phyloP scores from a whole-genome alignment of 2,329 filamentous ascomycete species.

The Hymenoscyphus occultus region DNA sequence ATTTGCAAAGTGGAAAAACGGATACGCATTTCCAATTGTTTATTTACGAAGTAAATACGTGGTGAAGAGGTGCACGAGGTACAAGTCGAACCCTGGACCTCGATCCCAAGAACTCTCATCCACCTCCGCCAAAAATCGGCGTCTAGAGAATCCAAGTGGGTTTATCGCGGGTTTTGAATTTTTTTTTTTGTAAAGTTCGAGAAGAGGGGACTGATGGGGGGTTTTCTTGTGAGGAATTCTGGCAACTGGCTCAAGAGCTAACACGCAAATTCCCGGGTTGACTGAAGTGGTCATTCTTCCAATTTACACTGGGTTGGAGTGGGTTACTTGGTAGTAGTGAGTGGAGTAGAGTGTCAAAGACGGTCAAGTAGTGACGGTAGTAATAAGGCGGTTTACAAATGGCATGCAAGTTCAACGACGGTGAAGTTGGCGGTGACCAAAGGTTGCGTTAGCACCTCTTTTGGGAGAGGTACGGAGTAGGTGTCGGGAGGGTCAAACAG shows the following conservation, averaged over 20 bases:
- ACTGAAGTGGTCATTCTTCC: neutral
- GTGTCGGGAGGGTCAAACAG: neutral
- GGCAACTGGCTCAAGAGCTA: neutral
- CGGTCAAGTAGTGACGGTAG: neutral
- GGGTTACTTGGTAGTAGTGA: neutral
- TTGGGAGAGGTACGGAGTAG: neutral
- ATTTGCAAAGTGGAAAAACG: too few species aligned
- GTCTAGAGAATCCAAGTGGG: neutral
- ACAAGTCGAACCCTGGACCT: neutral
- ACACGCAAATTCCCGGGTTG: neutral
- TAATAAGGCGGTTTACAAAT: neutral
- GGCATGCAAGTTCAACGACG: neutral
- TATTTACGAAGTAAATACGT: too few species aligned
- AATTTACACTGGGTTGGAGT: neutral
- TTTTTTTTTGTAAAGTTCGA: too few species aligned
- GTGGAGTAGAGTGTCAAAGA: neutral
- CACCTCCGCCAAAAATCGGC: neutral
- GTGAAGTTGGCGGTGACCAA: conserved; percentile 1
- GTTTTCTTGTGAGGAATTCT: neutral
- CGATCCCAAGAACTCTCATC: neutral
- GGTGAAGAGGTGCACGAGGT: neutral
- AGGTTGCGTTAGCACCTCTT: neutral
- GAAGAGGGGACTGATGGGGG: neutral
- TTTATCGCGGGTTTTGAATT: neutral
- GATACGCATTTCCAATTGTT: too few species aligned